Percentiles rank a stretch among this genome's conserved stretches.
Conservation (phyloP, 2,329 filamentous ascomycete species). For the Phyllosticta ampelicida region DNA sequence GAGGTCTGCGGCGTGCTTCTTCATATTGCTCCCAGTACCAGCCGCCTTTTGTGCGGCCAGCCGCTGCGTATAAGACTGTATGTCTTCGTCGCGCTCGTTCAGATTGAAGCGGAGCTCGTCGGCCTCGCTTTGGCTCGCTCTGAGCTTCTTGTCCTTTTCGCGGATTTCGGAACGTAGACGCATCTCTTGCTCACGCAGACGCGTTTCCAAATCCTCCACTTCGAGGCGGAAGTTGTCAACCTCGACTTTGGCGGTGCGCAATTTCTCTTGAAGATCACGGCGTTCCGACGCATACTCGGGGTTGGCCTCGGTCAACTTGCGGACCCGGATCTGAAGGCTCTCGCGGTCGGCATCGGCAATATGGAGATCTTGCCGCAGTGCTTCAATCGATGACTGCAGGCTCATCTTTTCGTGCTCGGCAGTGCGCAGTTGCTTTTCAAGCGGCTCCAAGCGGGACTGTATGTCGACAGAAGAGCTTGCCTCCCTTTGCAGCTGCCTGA, state of each 20-base stretch:
- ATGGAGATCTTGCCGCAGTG: constrained; percentile 27
- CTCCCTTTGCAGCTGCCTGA: constrained; percentile 28
- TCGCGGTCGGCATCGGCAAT: constrained; percentile 24
- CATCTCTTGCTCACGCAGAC: constrained; percentile 13
- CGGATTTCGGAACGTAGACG: constrained; percentile 13
- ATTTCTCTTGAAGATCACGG: constrained; percentile 48
- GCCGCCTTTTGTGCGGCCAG: constrained; percentile 12
- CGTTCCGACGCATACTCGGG: constrained; percentile 35
- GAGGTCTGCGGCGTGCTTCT: constrained; percentile 16
- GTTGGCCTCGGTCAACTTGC: constrained; percentile 44
- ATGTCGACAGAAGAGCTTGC: constrained; percentile 29
- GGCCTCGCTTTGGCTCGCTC: constrained; percentile 43
- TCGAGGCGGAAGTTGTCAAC: constrained; percentile 40
- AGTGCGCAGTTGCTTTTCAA: constrained; percentile 24
- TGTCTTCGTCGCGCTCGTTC: constrained; percentile 44
- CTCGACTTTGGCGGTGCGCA: constrained; percentile 53
- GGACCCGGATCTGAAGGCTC: constrained; percentile 42
- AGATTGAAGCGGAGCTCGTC: constrained; percentile 57
- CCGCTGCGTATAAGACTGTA: constrained; percentile 26
- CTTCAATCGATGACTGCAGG: constrained; percentile 23
- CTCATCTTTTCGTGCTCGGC: constrained; percentile 28
- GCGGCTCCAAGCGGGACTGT: constrained; percentile 40
- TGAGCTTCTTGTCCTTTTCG: constrained; percentile 14
- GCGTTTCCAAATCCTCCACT: constrained; percentile 16
- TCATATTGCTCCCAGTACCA: constrained; percentile 8